Base-by-base conservation (phyloP, 2,329 filamentous ascomycete species). In the Zymoseptoria brevis region DNA sequence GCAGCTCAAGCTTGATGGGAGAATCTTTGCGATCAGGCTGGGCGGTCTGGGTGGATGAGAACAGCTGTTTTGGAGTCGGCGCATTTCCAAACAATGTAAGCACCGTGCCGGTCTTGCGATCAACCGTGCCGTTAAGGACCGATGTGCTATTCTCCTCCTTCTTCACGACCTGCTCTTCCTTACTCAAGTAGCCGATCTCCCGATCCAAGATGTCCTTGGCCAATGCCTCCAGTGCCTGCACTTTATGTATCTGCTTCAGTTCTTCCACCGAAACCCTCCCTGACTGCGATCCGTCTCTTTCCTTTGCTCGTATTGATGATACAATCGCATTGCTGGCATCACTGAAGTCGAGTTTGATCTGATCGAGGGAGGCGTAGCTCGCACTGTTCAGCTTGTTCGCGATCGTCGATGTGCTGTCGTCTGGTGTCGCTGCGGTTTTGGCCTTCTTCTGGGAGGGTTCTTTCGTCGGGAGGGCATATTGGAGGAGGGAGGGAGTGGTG, bases 31-130 rank as follows among this genome's bases (percentile, higher is more conserved):
- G 54, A 13, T 55, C 60, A 13, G 57, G 53, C 9, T 56, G 29
- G 9, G 63, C 48, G 57, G 65, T 60, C 64, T 88, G 89, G 54
- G 96, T 78, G 73, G 92, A 96, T 3, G 93, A 96, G 72, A 94
- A 96, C 3, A 96, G 78, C 61, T 93, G 88, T 66, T 86, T 87
- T 41, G 88, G 82, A 52, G 85, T 85, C 1, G 87, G 85, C 49
- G 88, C 88, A 65, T 86, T 88, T 57, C 89, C 90, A 65, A 86
- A 87, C 1, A 96, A 78, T 0, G 89, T 93, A 59, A 96, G 77
- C 5, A 93, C 86, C 16, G 85, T 76, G 62, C 78, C 81, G 57
- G 81, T 77, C 54, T 77, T 58, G 29, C 49, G 41, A 41, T 52
- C 57, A 11, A 50, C 11, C 7, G 50, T 52, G n/a, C 53, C 22